Conservation (phyloP, 106 monocot genomes). For the Narthecium ossifragum region DNA sequence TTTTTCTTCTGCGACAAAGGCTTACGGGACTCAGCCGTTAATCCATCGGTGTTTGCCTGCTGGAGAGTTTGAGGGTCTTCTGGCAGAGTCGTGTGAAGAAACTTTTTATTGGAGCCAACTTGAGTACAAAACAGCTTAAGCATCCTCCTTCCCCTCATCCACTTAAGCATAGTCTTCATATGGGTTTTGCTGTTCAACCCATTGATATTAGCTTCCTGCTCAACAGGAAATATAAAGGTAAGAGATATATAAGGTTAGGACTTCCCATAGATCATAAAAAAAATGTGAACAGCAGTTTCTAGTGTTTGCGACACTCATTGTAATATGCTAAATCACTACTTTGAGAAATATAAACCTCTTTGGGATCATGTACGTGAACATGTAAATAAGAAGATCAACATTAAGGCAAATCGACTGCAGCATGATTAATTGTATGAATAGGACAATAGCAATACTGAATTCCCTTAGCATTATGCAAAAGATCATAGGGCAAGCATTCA, state of each 20-base stretch:
- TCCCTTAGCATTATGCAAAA: too few relatives aligned
- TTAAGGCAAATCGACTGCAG: background rate
- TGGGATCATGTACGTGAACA: background rate
- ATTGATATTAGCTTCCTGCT: constrained; percentile 66
- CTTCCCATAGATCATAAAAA: background rate
- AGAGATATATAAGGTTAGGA: background rate
- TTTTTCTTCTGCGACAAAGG: constrained; percentile 14
- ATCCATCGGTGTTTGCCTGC: background rate
- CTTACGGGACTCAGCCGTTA: constrained; percentile 1
- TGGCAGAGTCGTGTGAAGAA: constrained; percentile 48
- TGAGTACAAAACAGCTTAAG: constrained; percentile 72
- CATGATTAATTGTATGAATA: too few relatives aligned
- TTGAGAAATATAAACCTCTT: background rate
- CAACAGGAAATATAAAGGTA: background rate
- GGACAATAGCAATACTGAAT: too few relatives aligned
- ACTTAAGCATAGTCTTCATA: constrained; percentile 89
- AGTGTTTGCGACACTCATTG: background rate
- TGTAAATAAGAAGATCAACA: background rate
- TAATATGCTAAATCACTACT: background rate
- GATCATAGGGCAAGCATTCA: too few relatives aligned
- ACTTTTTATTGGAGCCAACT: constrained; percentile 64
- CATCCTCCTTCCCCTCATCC: constrained; percentile 90
- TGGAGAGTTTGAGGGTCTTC: constrained; percentile 27
- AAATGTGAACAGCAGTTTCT: background rate
- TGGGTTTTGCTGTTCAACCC: constrained; percentile 95